Evolutionary conservation across 306 rosid species (phyloP), one percentile per base, ranked within the genome.

Genomic region (Glycine soja): DNA sequence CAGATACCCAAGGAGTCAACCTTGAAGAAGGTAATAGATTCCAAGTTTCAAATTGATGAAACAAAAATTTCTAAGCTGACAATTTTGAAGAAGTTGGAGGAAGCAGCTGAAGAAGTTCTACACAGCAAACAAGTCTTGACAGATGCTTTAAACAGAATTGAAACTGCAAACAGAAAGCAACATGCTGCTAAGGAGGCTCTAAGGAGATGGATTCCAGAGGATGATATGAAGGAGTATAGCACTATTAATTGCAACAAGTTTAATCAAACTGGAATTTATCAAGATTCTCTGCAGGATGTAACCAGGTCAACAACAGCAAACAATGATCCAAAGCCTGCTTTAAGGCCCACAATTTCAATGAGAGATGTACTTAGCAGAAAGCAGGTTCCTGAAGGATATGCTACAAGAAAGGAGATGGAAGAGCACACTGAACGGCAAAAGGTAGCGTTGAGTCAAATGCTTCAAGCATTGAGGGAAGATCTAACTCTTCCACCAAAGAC

Each of bases 361-460:
- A 75, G 98, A 81, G 99, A 95, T 74, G 94, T 95, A 77, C 98
- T 95, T 15, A 90, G 91, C 87, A 89, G 90, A 87, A 91, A 93
- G 89, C 98, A 89, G 85, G 90, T 84, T 83, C 81, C 90, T 7
- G 91, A 92, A 76, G 94, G 87, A n/a, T 82, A 72, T 72, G 79
- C 74, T 30, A 82, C 79, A 5, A 85, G 84, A 65, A 82, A 80
- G 85, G 95, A 92, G 61, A 83, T 86, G 88, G 88, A 54, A 8
- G 82, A 85, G 38, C 90, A 86, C 40, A 75, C 76, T 12, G 97
- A 80, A 51, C 88, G 90, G 14, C 84, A 75, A 74, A 93, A 92
- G 87, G 99, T 91, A 67, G 99, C 96, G 30, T 72, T 95, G 90
- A 91, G 97, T 80, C 97, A 95, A 79, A 95, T 95, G 99, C 96